phyloP scores from a whole-genome alignment of 163 green algal genomes.

The Smithsoniella earleae region DNA sequence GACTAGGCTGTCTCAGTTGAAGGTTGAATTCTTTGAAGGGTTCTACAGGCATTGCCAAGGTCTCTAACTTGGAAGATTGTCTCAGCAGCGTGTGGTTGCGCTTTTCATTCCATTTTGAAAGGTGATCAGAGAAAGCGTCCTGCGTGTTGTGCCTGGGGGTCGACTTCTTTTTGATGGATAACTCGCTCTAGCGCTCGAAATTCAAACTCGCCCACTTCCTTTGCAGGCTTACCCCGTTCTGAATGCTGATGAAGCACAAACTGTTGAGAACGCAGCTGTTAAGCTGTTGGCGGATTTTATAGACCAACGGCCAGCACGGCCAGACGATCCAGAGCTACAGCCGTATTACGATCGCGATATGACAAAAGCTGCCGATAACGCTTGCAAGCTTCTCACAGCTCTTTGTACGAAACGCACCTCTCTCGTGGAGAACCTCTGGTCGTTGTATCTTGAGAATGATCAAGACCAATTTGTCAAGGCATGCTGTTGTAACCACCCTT shows the following conservation, averaged over 20 bases:
- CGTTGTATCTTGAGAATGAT: not conserved
- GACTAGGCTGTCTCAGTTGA: too few relatives aligned
- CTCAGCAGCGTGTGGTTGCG: too few relatives aligned
- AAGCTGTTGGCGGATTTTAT: conserved; percentile 11
- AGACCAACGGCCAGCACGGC: conserved; percentile 5
- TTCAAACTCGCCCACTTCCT: too few relatives aligned
- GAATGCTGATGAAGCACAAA: not conserved
- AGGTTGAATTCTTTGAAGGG: too few relatives aligned
- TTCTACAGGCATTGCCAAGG: too few relatives aligned
- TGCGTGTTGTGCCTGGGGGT: too few relatives aligned
- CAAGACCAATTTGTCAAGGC: conserved; percentile 22
- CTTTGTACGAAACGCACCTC: conserved; percentile 18
- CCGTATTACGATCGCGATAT: not conserved
- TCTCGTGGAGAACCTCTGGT: conserved; percentile 17
- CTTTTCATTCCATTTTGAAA: too few relatives aligned
- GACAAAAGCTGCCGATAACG: not conserved
- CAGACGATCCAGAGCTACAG: not conserved
- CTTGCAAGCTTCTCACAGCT: conserved; percentile 4
- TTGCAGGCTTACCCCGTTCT: conserved; percentile 28
- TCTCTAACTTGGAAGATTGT: too few relatives aligned
- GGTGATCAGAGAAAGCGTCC: too few relatives aligned
- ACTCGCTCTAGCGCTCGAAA: too few relatives aligned
- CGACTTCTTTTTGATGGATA: too few relatives aligned
- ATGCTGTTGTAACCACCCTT: too few relatives aligned
- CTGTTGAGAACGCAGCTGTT: conserved; percentile 11